phyloP scores from a whole-genome alignment of 1,284 basidiomycete species.

The Neonothopanus nambi region DNA sequence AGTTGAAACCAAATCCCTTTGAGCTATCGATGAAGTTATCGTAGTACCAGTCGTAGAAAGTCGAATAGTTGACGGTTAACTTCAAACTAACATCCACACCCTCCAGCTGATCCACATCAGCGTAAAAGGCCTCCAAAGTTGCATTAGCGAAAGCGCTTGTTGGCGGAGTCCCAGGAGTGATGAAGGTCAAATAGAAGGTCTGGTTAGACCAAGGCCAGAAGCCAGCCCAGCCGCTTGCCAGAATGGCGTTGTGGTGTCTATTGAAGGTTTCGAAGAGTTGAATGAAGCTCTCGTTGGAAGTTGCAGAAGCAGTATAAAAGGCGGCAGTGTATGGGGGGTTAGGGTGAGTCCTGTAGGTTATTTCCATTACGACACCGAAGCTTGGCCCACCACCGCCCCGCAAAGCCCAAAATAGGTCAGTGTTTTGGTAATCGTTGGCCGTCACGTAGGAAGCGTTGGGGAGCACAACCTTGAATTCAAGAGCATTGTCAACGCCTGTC shows the following conservation, averaged over 20 bases:
- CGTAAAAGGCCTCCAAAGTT: slow-evolving; percentile 5
- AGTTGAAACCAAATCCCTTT: slow-evolving; percentile 11
- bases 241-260: slow-evolving; percentile 26
- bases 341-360: slow-evolving; percentile 10
- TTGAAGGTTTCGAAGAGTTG: slow-evolving; percentile 12
- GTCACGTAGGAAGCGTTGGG: slow-evolving; percentile 4
- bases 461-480: slow-evolving; percentile 12
- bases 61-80: background rate
- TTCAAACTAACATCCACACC: background rate
- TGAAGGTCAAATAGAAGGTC: slow-evolving; percentile 6
- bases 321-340: slow-evolving; percentile 3
- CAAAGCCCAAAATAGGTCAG: slow-evolving; percentile 15
- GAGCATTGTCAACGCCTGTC: slow-evolving; percentile 1
- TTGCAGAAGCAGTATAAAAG: background rate
- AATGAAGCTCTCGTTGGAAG: background rate
- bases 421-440: slow-evolving; percentile 1
- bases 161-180: slow-evolving; percentile 13
- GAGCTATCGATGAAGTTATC: slow-evolving; percentile 11
- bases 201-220: slow-evolving; percentile 18
- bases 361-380: slow-evolving; percentile 4
- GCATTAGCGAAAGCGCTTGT: slow-evolving; percentile 1
- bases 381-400: slow-evolving; percentile 10
- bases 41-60: background rate
- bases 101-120: slow-evolving; percentile 1
- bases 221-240: slow-evolving; percentile 28